Conservation (phyloP, 805 yeast genomes). For the Trichomonascus vanleenenianus region DNA sequence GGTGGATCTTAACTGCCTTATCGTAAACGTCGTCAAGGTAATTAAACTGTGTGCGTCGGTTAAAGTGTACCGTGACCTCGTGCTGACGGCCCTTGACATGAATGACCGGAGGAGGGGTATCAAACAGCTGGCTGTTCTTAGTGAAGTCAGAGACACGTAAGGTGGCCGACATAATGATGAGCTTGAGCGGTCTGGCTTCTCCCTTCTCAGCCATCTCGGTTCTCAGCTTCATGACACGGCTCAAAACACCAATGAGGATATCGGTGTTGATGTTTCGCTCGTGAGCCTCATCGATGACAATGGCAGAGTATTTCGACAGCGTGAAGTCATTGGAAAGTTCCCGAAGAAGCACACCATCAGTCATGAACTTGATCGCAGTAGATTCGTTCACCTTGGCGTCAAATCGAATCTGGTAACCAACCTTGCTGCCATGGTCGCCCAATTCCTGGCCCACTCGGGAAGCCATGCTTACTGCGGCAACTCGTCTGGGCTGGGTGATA, state of each 20-base stretch:
- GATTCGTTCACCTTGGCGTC: slow-evolving; percentile 56
- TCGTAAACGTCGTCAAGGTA: slow-evolving; percentile 81
- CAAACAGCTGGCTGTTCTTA: slow-evolving; percentile 64
- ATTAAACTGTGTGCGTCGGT: slow-evolving; percentile 64
- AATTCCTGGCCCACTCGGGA: slow-evolving; percentile 77
- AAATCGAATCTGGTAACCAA: slow-evolving; percentile 82
- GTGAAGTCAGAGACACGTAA: slow-evolving; percentile 88
- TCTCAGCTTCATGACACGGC: slow-evolving; percentile 75
- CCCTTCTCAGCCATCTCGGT: slow-evolving; percentile 29
- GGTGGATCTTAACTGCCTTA: slow-evolving; percentile 83
- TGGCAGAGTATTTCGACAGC: slow-evolving; percentile 71
- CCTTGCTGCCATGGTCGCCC: slow-evolving; percentile 60
- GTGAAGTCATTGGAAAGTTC: slow-evolving; percentile 89
- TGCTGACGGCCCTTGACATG: slow-evolving; percentile 89
- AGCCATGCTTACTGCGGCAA: slow-evolving; percentile 81
- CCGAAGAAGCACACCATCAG: slow-evolving; percentile 90
- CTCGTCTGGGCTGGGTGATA: slow-evolving; percentile 86
- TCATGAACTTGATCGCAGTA: slow-evolving; percentile 82
- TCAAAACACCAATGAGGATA: slow-evolving; percentile 87
- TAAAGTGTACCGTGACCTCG: slow-evolving; percentile 90
- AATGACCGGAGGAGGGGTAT: slow-evolving; percentile 73
- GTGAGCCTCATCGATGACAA: slow-evolving; percentile 95
- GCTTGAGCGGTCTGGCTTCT: slow-evolving; percentile 54
- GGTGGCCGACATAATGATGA: slow-evolving; percentile 96
- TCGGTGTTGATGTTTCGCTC: slow-evolving; percentile 96